Evolutionary conservation across 2,329 filamentous ascomycete genomes (phyloP).

Genomic region (Microcyclospora tardicrescens): DNA sequence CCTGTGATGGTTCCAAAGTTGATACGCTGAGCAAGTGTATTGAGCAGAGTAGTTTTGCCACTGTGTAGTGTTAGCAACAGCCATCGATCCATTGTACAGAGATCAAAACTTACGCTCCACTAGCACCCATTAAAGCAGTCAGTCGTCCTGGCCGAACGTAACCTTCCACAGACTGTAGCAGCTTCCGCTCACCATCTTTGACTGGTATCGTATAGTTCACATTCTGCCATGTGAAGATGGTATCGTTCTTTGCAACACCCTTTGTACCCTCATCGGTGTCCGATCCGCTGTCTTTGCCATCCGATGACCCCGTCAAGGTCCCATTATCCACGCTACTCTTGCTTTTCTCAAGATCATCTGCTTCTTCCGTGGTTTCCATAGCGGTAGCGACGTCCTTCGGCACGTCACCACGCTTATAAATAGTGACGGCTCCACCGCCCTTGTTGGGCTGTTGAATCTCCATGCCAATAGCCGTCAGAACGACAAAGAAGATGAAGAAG

Average conservation of each 20-base stretch:
- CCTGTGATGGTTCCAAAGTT: slow-evolving; percentile 51
- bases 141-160: slow-evolving; percentile 34
- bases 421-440: slow-evolving; percentile 46
- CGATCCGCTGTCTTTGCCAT: slow-evolving; percentile 23
- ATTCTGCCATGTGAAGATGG: slow-evolving; percentile 40
- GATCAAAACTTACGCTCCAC: slow-evolving; percentile 34
- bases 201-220: slow-evolving; percentile 36
- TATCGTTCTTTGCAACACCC: slow-evolving; percentile 37
- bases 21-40: slow-evolving; percentile 56
- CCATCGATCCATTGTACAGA: slow-evolving; percentile 15
- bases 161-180: slow-evolving; percentile 32
- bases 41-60: slow-evolving; percentile 77
- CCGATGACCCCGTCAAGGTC: slow-evolving; percentile 11
- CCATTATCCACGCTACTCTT: background rate
- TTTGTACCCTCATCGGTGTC: slow-evolving; percentile 40
- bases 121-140: slow-evolving; percentile 38
- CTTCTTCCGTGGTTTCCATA: slow-evolving; percentile 44
- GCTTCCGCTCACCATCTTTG: slow-evolving; percentile 26
- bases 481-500: slow-evolving; percentile 32
- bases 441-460: slow-evolving; percentile 41
- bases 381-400: slow-evolving; percentile 49
- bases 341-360: slow-evolving; percentile 29
- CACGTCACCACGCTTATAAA: slow-evolving; percentile 59
- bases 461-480: slow-evolving; percentile 29
- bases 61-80: slow-evolving; percentile 51